Evolutionary conservation across 495 filamentous ascomycete species (phyloP).

Genomic region (Mytilinidion resinicola): DNA sequence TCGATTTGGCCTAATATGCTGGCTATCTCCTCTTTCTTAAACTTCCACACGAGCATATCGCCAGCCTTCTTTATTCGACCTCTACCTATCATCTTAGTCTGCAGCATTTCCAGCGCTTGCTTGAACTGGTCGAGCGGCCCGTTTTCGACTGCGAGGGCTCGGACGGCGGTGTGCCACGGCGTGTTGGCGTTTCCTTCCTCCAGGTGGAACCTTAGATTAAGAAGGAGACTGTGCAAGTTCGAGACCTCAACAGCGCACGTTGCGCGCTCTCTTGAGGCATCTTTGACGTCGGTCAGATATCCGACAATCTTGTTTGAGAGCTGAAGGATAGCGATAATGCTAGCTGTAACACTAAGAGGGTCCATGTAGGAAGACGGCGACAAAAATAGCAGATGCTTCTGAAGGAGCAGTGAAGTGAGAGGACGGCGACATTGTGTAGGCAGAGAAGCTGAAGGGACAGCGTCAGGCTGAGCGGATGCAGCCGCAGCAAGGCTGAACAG

Average conservation of each 20-base stretch:
- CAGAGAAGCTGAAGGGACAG: constrained; percentile 8
- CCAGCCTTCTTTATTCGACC: constrained; percentile 19
- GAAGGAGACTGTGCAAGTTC: constrained; percentile 27
- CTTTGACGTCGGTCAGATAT: constrained; percentile 33
- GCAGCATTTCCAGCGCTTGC: constrained; percentile 25
- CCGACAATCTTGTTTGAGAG: constrained; percentile 23
- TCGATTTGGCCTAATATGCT: constrained; percentile 26
- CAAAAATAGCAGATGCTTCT: constrained; percentile 3
- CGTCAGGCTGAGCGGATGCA: constrained; percentile 1
- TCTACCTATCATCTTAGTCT: constrained; percentile 17
- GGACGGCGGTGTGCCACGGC: constrained; percentile 23
- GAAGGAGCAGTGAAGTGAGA: constrained; percentile 2
- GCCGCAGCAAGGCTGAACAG: constrained; percentile 8
- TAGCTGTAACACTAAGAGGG: constrained; percentile 29
- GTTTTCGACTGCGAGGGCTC: constrained; percentile 20
- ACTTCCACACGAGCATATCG: constrained; percentile 28
- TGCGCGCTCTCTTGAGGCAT: constrained; percentile 30
- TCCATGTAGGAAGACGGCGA: constrained; percentile 18
- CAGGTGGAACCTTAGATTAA: constrained; percentile 20
- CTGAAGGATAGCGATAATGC: constrained; percentile 31
- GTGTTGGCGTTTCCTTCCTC: constrained; percentile 21
- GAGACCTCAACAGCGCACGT: constrained; percentile 22
- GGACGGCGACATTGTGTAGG: constrained; percentile 7
- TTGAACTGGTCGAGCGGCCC: constrained; percentile 30
- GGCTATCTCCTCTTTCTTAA: constrained; percentile 26